phyloP scores from a whole-genome alignment of 352 stramenopile genomes.

The Pythium coloratum region DNA sequence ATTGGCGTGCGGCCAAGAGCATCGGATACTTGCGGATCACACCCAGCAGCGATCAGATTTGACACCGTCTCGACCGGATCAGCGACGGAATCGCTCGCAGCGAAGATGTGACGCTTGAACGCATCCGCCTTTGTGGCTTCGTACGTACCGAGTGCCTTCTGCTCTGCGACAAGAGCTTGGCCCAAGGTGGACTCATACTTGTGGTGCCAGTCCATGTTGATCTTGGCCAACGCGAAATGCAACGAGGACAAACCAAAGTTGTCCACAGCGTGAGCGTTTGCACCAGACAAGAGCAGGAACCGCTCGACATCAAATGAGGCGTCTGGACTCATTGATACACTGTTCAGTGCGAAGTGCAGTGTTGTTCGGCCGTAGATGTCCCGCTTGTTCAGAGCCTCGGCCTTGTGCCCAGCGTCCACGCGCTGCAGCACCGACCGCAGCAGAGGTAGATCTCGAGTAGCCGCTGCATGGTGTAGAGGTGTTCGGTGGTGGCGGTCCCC shows the following conservation, averaged over 20 bases:
- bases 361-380: slow-evolving; percentile 53
- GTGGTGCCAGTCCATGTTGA: slow-evolving; percentile 65
- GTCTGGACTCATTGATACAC: slow-evolving; percentile 56
- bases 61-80: slow-evolving; percentile 78
- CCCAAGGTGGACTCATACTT: slow-evolving; percentile 34
- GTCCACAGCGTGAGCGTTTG: slow-evolving; percentile 48
- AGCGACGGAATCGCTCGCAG: slow-evolving; percentile 31
- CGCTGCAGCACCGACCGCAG: slow-evolving; percentile 43
- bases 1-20: slow-evolving; percentile 48
- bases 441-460: slow-evolving; percentile 58
- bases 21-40: slow-evolving; percentile 43
- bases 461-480: slow-evolving; percentile 55
- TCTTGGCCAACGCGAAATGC: slow-evolving; percentile 70
- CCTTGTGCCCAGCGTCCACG: slow-evolving; percentile 24
- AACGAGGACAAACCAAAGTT: slow-evolving; percentile 52
- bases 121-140: slow-evolving; percentile 42
- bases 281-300: slow-evolving; percentile 56
- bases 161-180: slow-evolving; percentile 11
- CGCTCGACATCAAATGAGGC: slow-evolving; percentile 75
- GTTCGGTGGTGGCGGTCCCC: slow-evolving; percentile 48
- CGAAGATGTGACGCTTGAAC: slow-evolving; percentile 28
- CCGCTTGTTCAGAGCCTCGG: slow-evolving; percentile 41
- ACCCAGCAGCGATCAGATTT: slow-evolving; percentile 49
- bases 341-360: slow-evolving; percentile 70
- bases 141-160: slow-evolving; percentile 33